Evolutionary conservation across 2,329 filamentous ascomycete species (phyloP), one percentile per base, ranked within the genome.

Genomic region (Trematosphaeria pertusa): DNA sequence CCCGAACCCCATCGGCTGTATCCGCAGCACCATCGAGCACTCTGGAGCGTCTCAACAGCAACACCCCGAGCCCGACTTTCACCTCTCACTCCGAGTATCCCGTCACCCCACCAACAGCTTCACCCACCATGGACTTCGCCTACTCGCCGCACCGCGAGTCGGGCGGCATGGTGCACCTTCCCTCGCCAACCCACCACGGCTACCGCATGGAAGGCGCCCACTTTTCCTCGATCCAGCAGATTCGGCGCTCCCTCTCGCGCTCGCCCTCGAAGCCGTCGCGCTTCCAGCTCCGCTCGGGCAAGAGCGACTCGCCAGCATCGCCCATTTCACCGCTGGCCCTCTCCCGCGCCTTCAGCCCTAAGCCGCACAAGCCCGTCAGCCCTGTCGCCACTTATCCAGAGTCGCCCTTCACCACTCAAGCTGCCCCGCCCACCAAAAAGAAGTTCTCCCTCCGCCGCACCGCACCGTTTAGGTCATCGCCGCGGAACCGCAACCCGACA

Each of bases 231-330:
- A 88, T 96, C 54, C 84, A 90, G 66, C 89, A 91, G 63, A 79
- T 97, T 48, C 84, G 92, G 56, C 88, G 91, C 60, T 96, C 93
- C 19, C 80, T 97, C 54, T 97, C 92, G 46, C 84, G 91, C 62
- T 97, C 93, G n/a, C 93, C 93, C 9, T 96, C 93, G 22, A 96
- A 94, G 71, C 78, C 78, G 33, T 81, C 81, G 46, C 80, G 82
- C 61, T 93, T 94, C 70, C 81, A 83, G 46, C 76, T 95, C 42
- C 77, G 83, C 58, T 78, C 75, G 42, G 32, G 42, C 24, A 58
- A 52, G 10, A 74, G 78, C 12, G 68, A 70, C 60, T 62, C 67
- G 32, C 64, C 68, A 19, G 60, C 65, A 43, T 75, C 76, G 7
- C 75, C 69, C 38, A 67, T 73, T 38, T 76, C 75, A 15, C 74